Base-by-base conservation (phyloP, 805 yeast species). In the Blastobotrys parvus region DNA sequence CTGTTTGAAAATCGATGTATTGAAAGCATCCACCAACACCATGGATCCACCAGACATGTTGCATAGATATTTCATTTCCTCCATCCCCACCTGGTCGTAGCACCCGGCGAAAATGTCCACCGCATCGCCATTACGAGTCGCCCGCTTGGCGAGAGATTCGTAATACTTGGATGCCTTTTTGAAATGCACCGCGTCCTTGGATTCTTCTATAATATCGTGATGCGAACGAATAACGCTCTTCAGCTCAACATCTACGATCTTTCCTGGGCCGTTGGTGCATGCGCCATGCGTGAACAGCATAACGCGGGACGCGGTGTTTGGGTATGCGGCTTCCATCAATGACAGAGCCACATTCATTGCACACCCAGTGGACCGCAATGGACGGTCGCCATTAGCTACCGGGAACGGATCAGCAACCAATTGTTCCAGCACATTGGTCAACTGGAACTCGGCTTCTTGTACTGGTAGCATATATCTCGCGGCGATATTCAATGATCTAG, bases 161-260 rank as follows among this genome's bases (percentile, higher is more conserved):
- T 88, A 89, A 57, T 75, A 88, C 59, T 83, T 79, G 52, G 72
- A 74, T 4, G 95, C 92, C 58, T 83, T 82, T 60, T 85, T 86
- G 68, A 78, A 84, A 60, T 88, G 94, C 58, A 82, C 82, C 42
- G 95, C 94, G 51, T 87, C 95, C 53, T 85, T 82, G 60, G 88
- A 95, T 21, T 36, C 39, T 16, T 36, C 27, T 15, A 21, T 30
- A 52, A 88, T 82, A 61, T 88, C 96, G 51, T 81, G 82, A 64
- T 88, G 97, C 4, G 96, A 89, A 71, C 97, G 78, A 52, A 89
- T 79, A 38, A 96, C 94, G 62, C 88, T 95, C 58, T 82, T 84
- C 59, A 88, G 71, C 60, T 83, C 86, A 15, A 80, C 76, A 23
- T 84, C 82, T 27, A 89, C 97, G 55, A 88, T 83, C 59, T 80